phyloP scores from a whole-genome alignment of 1,284 basidiomycete genomes.

The Athelia psychrophila region DNA sequence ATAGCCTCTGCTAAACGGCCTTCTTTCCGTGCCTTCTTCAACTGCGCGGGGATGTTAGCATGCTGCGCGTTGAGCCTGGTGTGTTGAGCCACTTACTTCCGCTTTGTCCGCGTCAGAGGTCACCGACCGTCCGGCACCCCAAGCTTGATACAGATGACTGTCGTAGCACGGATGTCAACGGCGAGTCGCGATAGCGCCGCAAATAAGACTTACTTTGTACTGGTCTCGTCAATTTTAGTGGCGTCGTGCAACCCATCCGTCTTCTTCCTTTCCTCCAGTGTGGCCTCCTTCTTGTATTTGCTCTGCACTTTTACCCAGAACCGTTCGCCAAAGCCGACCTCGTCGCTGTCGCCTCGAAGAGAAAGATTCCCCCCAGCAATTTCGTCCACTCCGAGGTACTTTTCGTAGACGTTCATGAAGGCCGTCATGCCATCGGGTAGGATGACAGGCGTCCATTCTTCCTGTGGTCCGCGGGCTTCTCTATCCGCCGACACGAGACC shows the following conservation, averaged over 20 bases:
- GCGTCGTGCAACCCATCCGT: constrained; percentile 57
- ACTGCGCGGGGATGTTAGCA: constrained; percentile 33
- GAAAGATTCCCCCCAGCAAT: constrained; percentile 77
- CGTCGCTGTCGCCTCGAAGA: constrained; percentile 80
- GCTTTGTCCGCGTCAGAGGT: constrained; percentile 71
- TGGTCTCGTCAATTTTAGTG: constrained; percentile 63
- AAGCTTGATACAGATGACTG: constrained; percentile 81
- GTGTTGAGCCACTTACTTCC: constrained; percentile 45
- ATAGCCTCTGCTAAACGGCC: constrained; percentile 87
- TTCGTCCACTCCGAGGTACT: constrained; percentile 79
- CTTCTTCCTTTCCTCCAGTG: constrained; percentile 78
- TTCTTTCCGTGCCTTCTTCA: constrained; percentile 85
- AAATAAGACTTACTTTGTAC: constrained; percentile 58
- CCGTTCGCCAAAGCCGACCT: constrained; percentile 75
- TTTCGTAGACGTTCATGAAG: constrained; percentile 84
- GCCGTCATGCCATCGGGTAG: constrained; percentile 78
- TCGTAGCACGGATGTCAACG: constrained; percentile 5
- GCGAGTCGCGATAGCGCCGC: neutral
- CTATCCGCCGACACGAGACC: constrained; percentile 79
- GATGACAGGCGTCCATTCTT: constrained; percentile 82
- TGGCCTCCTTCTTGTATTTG: constrained; percentile 86
- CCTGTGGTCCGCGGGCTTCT: constrained; percentile 83
- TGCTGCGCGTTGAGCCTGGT: constrained; percentile 6
- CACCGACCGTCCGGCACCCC: constrained; percentile 80
- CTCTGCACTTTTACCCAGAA: constrained; percentile 90